Percentiles rank a stretch among this genome's conserved stretches.
These are phyloP conservation scores for Myriangium duriaei DNA, from an alignment of 2,329 filamentous ascomycete species.

Conservation along the genomic window DNA sequence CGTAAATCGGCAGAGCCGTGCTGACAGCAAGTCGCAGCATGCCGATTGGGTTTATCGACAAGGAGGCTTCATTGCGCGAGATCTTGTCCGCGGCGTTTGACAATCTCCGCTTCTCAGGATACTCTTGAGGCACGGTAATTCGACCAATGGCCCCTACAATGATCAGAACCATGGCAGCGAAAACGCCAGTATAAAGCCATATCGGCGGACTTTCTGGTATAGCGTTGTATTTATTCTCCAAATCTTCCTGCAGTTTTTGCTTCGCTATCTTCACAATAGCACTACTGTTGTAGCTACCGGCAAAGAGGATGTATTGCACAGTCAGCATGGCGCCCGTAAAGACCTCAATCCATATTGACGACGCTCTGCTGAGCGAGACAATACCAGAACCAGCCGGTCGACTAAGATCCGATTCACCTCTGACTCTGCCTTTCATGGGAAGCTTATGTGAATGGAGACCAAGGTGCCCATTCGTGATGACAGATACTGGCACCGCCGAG, in stretches of 20 bases:
- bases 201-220: no score
- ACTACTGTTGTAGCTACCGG: neutral
- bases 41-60: no score
- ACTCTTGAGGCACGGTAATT: neutral
- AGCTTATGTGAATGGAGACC: slow-evolving; percentile 12
- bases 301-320: neutral
- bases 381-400: slow-evolving; percentile 18
- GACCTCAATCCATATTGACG: neutral
- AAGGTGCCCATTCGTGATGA: neutral
- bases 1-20: slow-evolving; percentile 41
- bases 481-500: neutral
- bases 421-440: slow-evolving; percentile 25
- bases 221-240: no score
- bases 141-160: neutral
- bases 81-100: neutral
- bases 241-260: no score
- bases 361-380: neutral
- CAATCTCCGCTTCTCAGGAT: neutral
- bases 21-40: slow-evolving; percentile 6
- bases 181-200: neutral
- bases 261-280: no score
- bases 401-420: slow-evolving; percentile 35
- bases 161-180: neutral
- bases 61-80: no score
- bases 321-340: neutral